phyloP scores from a whole-genome alignment of 208 protist species.

The Vickermania ingenoplastis region DNA sequence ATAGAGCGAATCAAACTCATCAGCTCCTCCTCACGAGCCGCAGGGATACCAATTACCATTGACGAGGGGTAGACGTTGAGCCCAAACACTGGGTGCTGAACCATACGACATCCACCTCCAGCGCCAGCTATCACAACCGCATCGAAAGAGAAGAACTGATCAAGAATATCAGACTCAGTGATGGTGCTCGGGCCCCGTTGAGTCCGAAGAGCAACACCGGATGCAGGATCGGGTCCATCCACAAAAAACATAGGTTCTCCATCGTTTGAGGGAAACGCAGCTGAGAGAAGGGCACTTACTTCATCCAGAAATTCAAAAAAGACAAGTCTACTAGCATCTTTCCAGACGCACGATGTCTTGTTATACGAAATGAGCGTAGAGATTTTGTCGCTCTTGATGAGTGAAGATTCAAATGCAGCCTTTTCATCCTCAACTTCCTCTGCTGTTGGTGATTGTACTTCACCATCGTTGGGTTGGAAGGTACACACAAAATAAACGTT shows the following conservation, averaged over 20 bases:
- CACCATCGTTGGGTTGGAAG: conserved; percentile 27
- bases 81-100: conserved; percentile 29
- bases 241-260: conserved; percentile 13
- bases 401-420: conserved; percentile 1
- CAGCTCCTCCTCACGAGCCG: conserved; percentile 7
- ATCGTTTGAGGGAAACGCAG: not conserved
- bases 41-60: conserved; percentile 16
- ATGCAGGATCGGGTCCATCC: conserved; percentile 43
- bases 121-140: conserved; percentile 23
- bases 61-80: conserved; percentile 35
- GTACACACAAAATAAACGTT: conserved; percentile 24
- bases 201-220: conserved; percentile 26
- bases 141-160: conserved; percentile 35
- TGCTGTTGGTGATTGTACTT: conserved; percentile 9
- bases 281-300: conserved; percentile 4
- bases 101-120: conserved; percentile 43
- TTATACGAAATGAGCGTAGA: conserved; percentile 25
- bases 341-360: conserved; percentile 20
- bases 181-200: conserved; percentile 19
- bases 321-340: conserved; percentile 30
- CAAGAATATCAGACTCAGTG: conserved; percentile 25
- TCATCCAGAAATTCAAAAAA: conserved; percentile 32
- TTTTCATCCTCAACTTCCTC: conserved; percentile 17
- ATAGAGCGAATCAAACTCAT: too few relatives aligned
- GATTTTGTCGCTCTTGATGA: conserved; percentile 10